A percentile compares a stretch with the other conserved stretches of the same genome.
phyloP scores from a whole-genome alignment of 306 rosid genomes.

The Vigna hirtella region DNA sequence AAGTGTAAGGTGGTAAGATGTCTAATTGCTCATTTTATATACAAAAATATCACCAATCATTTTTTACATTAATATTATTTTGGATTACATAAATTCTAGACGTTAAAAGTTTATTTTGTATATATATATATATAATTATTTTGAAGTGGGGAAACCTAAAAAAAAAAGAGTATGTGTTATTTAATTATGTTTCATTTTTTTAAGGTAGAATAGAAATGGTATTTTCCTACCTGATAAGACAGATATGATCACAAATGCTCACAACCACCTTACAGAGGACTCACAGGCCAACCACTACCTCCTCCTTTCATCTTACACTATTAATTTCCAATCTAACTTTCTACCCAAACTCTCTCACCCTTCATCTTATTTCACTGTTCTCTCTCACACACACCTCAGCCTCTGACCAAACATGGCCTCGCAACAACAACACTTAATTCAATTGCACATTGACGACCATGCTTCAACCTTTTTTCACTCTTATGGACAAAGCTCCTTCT shows the following conservation, averaged over 20 bases:
- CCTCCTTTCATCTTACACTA: constrained; percentile 31
- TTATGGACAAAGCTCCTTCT: constrained; percentile 29
- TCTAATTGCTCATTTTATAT: no score
- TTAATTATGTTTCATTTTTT: neutral
- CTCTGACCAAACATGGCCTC: constrained; percentile 39
- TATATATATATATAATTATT: neutral
- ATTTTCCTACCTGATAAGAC: no score
- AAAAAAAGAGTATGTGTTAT: neutral
- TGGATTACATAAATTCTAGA: no score
- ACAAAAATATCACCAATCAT: no score
- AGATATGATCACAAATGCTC: no score
- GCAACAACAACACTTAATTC: constrained; percentile 25
- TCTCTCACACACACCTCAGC: neutral
- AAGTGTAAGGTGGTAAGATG: no score
- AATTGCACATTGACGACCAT: constrained; percentile 35
- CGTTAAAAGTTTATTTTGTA: no score
- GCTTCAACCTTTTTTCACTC: constrained; percentile 38
- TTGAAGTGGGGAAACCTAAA: neutral
- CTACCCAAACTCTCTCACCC: constrained; percentile 1
- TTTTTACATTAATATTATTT: no score
- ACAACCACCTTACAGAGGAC: no score
- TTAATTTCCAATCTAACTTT: constrained; percentile 33
- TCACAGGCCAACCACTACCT: constrained; percentile 4
- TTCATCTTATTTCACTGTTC: neutral
- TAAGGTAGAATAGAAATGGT: no score